phyloP scores from a whole-genome alignment of 345 rosid genomes.

The Brassica carinata region DNA sequence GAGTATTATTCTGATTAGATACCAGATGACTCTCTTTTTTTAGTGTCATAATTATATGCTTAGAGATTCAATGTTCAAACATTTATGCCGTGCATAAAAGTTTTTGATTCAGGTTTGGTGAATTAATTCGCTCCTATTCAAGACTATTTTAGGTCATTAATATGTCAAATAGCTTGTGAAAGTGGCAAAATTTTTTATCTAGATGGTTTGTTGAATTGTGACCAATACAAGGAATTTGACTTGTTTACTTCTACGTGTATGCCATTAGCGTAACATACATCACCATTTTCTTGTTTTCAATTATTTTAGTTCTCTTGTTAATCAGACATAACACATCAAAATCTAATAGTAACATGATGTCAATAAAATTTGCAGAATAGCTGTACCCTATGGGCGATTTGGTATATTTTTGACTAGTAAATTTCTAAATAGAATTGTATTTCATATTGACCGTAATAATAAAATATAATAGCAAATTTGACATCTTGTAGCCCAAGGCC shows the following conservation, averaged over 20 bases:
- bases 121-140: neutral
- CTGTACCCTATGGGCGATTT: neutral
- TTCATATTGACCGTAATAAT: neutral
- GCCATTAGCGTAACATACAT: slow-evolving; percentile 24
- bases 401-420: neutral
- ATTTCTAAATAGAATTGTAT: neutral
- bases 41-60: neutral
- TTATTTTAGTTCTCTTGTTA: neutral
- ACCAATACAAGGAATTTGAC: slow-evolving; percentile 4
- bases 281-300: neutral
- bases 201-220: slow-evolving; percentile 14
- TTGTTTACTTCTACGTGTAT: slow-evolving; percentile 30
- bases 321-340: neutral
- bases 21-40: slow-evolving; percentile 23
- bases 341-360: neutral
- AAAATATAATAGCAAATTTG: neutral
- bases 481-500: neutral
- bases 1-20: slow-evolving; percentile 30
- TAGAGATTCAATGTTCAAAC: slow-evolving; percentile 26
- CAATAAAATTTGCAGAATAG: neutral
- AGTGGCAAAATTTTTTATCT: slow-evolving; percentile 3
- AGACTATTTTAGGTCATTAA: slow-evolving; percentile 18
- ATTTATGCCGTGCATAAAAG: slow-evolving; percentile 27
- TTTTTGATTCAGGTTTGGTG: neutral
- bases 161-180: slow-evolving; percentile 32